These are phyloP conservation scores for Suillus cothurnatus DNA, from an alignment of 768 basidiomycete genomes.

Conservation along the genomic window DNA sequence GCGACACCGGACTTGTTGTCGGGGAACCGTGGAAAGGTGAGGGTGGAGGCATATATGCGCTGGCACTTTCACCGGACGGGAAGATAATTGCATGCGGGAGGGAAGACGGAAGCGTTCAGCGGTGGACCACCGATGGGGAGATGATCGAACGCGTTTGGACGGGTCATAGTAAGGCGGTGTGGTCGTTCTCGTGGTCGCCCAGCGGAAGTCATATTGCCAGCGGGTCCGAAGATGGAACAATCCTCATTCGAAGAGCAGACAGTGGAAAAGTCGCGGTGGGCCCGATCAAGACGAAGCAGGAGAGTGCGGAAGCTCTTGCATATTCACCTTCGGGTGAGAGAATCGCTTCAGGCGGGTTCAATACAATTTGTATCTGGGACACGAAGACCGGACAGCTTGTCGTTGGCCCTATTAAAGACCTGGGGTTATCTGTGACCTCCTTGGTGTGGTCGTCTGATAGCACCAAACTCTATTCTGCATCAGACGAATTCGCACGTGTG, in stretches of 20 bases:
- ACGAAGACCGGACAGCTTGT: background rate
- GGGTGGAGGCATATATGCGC: background rate
- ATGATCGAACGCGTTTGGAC: background rate
- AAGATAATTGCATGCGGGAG: background rate
- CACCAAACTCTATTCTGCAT: background rate
- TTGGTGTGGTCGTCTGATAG: background rate
- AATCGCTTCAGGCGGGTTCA: background rate
- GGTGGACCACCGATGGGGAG: background rate
- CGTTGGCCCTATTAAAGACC: background rate
- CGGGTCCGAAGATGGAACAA: background rate
- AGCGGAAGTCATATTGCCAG: background rate
- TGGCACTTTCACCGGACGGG: background rate
- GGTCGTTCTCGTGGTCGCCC: background rate
- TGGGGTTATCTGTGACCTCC: background rate
- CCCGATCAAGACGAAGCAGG: background rate
- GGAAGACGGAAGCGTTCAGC: background rate
- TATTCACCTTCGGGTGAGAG: background rate
- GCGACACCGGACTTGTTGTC: background rate
- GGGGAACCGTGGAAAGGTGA: background rate
- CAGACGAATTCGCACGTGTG: background rate
- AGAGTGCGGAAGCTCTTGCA: rapidly evolving
- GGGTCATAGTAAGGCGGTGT: background rate
- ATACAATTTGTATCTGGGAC: background rate
- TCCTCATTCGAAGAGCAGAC: background rate
- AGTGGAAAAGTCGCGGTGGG: background rate